Percentiles rank a stretch among this genome's conserved stretches.
phyloP scores from a whole-genome alignment of 2,329 filamentous ascomycete genomes.

The Trichoderma koningiopsis region DNA sequence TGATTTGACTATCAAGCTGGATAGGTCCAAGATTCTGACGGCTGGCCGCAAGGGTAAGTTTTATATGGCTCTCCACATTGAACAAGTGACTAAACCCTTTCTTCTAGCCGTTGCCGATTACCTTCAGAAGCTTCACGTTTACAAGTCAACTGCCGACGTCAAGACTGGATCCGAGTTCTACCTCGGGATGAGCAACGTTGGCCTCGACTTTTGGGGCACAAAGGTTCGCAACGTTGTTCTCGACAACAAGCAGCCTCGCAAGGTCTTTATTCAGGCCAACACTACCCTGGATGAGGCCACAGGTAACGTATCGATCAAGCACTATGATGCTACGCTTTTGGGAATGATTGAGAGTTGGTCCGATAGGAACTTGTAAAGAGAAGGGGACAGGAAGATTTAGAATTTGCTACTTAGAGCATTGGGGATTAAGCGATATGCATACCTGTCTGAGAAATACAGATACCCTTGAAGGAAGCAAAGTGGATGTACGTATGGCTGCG shows the following conservation, averaged over 20 bases:
- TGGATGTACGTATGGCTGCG: not conserved
- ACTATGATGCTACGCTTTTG: conserved; percentile 80
- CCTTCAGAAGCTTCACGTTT: conserved; percentile 88
- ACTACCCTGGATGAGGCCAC: conserved; percentile 70
- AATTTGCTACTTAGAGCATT: not conserved
- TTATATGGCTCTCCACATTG: not conserved
- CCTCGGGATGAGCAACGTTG: conserved; percentile 79
- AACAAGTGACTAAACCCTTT: conserved; percentile 30
- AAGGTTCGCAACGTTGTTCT: conserved; percentile 77
- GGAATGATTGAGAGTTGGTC: conserved; percentile 85
- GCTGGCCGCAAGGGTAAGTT: conserved; percentile 68
- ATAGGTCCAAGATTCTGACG: conserved; percentile 83
- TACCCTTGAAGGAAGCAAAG: not conserved
- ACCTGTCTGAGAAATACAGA: not conserved
- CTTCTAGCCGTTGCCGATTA: conserved; percentile 74
- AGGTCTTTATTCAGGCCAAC: conserved; percentile 94
- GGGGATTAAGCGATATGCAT: not conserved
- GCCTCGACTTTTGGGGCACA: conserved; percentile 78
- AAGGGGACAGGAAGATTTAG: not conserved
- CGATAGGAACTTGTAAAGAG: conserved; percentile 55
- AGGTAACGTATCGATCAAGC: conserved; percentile 74
- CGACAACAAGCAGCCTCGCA: conserved; percentile 77
- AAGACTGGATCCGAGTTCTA: conserved; percentile 78
- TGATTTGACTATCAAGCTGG: conserved; percentile 79
- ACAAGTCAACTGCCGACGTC: conserved; percentile 87